phyloP scores from a whole-genome alignment of 163 green algal species.

The Scenedesmus sp. region DNA sequence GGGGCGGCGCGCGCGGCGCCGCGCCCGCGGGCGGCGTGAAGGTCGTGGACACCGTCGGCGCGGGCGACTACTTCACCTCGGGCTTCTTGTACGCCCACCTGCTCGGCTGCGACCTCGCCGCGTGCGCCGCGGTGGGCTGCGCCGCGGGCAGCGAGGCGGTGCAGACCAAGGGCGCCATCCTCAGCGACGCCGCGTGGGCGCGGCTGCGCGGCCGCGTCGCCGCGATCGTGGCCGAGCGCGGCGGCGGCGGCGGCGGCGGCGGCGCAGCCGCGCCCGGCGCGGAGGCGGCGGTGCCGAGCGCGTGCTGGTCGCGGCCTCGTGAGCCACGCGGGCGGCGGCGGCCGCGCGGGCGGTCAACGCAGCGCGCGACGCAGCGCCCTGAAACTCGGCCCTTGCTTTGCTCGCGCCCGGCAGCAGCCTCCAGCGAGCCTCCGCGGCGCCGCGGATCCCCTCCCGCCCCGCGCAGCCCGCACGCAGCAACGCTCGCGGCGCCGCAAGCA shows the following conservation, averaged over 20 bases:
- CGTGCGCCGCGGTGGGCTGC: slow-evolving; percentile 65
- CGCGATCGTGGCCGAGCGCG: not conserved
- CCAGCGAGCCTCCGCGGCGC: too few species aligned
- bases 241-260: not conserved
- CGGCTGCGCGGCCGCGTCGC: slow-evolving; percentile 20
- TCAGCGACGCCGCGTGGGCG: slow-evolving; percentile 50
- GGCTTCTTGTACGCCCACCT: slow-evolving; percentile 81
- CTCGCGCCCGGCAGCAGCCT: too few species aligned
- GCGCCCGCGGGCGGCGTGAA: slow-evolving; percentile 50
- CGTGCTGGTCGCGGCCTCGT: not conserved
- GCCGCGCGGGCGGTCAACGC: too few species aligned
- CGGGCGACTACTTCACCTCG: slow-evolving; percentile 85
- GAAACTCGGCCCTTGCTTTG: too few species aligned
- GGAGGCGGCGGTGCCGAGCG: not conserved
- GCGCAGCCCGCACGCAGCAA: too few species aligned
- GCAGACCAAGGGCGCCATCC: slow-evolving; percentile 63
- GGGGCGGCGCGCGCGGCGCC: slow-evolving; percentile 30
- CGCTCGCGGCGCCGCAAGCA: too few species aligned
- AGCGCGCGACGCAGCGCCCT: too few species aligned
- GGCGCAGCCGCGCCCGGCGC: not conserved
- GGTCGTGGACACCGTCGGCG: slow-evolving; percentile 87
- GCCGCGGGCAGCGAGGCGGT: slow-evolving; percentile 72
- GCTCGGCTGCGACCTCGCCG: slow-evolving; percentile 46
- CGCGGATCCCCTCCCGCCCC: too few species aligned
- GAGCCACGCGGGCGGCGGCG: too few species aligned